phyloP scores from a whole-genome alignment of 352 stramenopile species.

The Albugo laibachii region DNA sequence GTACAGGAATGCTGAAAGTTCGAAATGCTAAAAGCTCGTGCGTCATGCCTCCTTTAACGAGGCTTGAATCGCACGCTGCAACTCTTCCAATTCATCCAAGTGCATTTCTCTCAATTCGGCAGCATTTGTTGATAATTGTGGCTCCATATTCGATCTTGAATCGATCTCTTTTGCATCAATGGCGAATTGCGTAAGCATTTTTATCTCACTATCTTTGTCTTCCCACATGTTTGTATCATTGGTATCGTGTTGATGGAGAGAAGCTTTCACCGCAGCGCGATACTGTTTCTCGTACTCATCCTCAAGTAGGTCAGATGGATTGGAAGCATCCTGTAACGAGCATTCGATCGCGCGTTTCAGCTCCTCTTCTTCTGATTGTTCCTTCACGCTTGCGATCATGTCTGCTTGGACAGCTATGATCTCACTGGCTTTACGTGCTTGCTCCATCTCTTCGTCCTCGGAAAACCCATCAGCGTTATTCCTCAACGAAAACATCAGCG shows the following conservation, averaged over 20 bases:
- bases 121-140: slow-evolving; percentile 47
- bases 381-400: slow-evolving; percentile 38
- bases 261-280: slow-evolving; percentile 36
- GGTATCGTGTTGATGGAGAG: slow-evolving; percentile 1
- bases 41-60: slow-evolving; percentile 32
- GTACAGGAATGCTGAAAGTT: neutral
- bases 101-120: slow-evolving; percentile 24
- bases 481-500: slow-evolving; percentile 37
- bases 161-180: too few species aligned
- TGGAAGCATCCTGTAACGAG: slow-evolving; percentile 16
- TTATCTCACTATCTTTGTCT: too few species aligned
- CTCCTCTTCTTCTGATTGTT: slow-evolving; percentile 52
- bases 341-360: slow-evolving; percentile 42
- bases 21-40: neutral
- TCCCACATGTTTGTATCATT: too few species aligned
- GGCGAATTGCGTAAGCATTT: too few species aligned
- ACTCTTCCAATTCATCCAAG: slow-evolving; percentile 49
- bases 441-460: slow-evolving; percentile 24
- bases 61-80: slow-evolving; percentile 63
- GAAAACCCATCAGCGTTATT: slow-evolving; percentile 12
- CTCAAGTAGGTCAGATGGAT: neutral
- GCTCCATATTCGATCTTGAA: neutral
- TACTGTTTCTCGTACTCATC: too few species aligned
- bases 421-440: slow-evolving; percentile 45
- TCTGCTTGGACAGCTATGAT: slow-evolving; percentile 54